Evolutionary conservation across 2,329 filamentous ascomycete species (phyloP).

Genomic region (Lanzia echinophila): DNA sequence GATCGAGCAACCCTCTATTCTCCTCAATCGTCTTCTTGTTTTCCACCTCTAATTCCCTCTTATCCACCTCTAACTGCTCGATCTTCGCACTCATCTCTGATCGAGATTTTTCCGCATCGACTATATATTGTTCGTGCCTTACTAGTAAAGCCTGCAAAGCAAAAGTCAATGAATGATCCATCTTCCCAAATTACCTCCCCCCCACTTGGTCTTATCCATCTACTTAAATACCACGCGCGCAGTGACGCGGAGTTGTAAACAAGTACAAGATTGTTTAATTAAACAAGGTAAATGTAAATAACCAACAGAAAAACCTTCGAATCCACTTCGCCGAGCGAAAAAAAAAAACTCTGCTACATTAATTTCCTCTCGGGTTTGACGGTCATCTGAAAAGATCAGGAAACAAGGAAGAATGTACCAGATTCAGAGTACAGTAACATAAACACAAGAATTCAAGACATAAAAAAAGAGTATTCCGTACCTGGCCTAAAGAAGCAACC

Average conservation of each 20-base stretch:
- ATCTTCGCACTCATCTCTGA: slow-evolving; percentile 20
- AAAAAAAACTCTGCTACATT: slow-evolving; percentile 2
- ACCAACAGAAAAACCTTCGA: not conserved
- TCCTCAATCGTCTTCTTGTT: slow-evolving; percentile 77
- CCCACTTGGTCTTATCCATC: not conserved
- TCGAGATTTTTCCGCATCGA: slow-evolving; percentile 82
- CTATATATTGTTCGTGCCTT: slow-evolving; percentile 91
- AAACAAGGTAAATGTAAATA: not conserved
- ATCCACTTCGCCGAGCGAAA: slow-evolving; percentile 1
- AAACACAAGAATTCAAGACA: slow-evolving; percentile 7
- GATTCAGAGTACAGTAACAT: slow-evolving; percentile 8
- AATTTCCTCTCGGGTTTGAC: slow-evolving; percentile 2
- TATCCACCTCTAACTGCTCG: slow-evolving; percentile 50
- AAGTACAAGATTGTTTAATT: slow-evolving; percentile 1
- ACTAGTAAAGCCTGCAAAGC: slow-evolving; percentile 77
- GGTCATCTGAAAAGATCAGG: not conserved
- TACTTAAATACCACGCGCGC: slow-evolving; percentile 2
- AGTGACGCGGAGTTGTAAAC: slow-evolving; percentile 5
- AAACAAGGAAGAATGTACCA: slow-evolving; percentile 2
- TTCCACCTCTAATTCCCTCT: slow-evolving; percentile 64
- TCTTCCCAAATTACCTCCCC: slow-evolving; percentile 6
- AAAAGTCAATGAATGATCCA: slow-evolving; percentile 56
- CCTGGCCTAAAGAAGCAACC: slow-evolving; percentile 85
- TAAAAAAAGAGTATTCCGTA: slow-evolving; percentile 44
- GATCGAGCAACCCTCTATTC: slow-evolving; percentile 73